Evolutionary conservation across 192 early-diverging fungal genomes (phyloP), one percentile per base, ranked within the genome.

Genomic region (Backusella luteola): DNA sequence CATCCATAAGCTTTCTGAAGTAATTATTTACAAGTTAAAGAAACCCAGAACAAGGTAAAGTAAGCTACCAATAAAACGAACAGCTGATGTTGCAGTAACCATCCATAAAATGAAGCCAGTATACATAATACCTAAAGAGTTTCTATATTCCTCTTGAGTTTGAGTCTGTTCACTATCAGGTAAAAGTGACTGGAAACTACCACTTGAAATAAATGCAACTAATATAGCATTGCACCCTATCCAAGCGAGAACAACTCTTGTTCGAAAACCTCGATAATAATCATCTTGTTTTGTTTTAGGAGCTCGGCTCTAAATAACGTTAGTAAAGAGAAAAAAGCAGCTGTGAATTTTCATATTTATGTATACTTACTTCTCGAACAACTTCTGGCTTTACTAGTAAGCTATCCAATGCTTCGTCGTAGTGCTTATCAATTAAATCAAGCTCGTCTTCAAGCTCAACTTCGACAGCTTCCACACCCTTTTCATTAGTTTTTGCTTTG

Each of bases 41-140:
- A 53, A 66, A 17, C 73, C 53, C 36, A 86, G 71, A 35, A 97
- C 73, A 32, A 94, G 86, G 77, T 96, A 97, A 46, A 85, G 76
- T 56, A 86, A 72, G 72, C 89, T 91, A 19, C 96, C 96, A 36
- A 93, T 70, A 83, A 96, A 96, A 14, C 96, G 86, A 79, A 96
- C 87, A 0, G 81, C 80, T 7, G 93, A 85, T 70, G 95, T 86
- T 9, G 80, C 90, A 3, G 91, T 87, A 5, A 96, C 95, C 8
- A 91, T 91, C 90, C 93, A 98, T 63, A 98, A 90, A 66, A 97
- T 94, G 81, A 98, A 94, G 12, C 89, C 93, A 59, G 93, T 83
- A 71, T 95, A 96, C 5, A 87, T 84, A 29, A 85, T 85, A 4
- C 81, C 81, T 7, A 80, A 2, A 6, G 59, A 21, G 8, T 79